Conservation (phyloP, 768 basidiomycete species). For the Austroboletus festivus region DNA sequence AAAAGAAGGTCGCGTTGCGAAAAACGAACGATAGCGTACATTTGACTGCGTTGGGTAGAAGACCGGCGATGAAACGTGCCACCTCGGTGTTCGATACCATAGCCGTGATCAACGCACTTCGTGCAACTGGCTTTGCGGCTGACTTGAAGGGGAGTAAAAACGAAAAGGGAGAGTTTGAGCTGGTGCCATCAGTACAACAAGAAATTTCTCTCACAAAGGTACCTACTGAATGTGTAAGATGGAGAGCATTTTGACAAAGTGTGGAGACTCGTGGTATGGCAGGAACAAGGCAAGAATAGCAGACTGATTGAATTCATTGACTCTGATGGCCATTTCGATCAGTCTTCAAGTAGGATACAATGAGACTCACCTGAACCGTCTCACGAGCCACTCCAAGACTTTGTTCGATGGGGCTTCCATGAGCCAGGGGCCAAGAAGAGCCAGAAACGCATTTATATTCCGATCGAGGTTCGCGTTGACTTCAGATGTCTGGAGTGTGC, state of each 20-base stretch:
- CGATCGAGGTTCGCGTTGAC: conserved; percentile 62
- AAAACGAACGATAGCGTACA: conserved; percentile 17
- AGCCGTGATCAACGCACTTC: conserved; percentile 68
- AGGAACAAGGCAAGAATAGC: conserved; percentile 77
- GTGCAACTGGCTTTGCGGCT: conserved; percentile 70
- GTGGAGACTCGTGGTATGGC: conserved; percentile 92
- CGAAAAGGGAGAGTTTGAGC: conserved; percentile 59
- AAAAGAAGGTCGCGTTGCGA: not conserved
- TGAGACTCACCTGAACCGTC: conserved; percentile 82
- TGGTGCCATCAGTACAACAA: conserved; percentile 25
- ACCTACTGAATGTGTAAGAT: conserved; percentile 76
- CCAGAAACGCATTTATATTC: conserved; percentile 58
- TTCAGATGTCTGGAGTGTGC: conserved; percentile 68
- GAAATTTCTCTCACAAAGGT: not conserved
- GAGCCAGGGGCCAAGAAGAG: conserved; percentile 74
- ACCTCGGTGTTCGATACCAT: conserved; percentile 72
- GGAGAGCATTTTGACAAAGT: conserved; percentile 90
- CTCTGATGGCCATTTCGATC: conserved; percentile 41
- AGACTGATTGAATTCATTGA: conserved; percentile 90
- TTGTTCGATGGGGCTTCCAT: conserved; percentile 79
- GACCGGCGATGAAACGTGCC: conserved; percentile 63
- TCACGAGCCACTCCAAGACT: conserved; percentile 91
- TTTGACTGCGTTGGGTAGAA: conserved; percentile 62
- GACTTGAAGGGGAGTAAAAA: conserved; percentile 77
- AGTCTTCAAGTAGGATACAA: not conserved